phyloP scores from a whole-genome alignment of 1,139 yeast species.

The Magnusiomyces tetraspermus region DNA sequence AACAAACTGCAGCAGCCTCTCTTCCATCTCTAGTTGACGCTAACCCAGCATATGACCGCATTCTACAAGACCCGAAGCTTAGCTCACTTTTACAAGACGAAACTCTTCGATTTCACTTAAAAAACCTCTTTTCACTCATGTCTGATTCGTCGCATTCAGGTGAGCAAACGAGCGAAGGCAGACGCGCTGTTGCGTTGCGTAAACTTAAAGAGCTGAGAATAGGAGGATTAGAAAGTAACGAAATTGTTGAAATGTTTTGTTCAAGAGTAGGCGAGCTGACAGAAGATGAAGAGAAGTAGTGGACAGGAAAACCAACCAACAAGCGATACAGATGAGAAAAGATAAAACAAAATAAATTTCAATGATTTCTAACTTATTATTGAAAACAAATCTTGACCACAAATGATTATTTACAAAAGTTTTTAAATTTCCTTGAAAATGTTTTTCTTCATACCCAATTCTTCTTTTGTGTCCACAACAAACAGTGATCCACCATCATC shows the following conservation, averaged over 20 bases:
- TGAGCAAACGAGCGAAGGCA: conserved; percentile 38
- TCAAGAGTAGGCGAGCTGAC: conserved; percentile 18
- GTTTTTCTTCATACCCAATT: conserved; percentile 10
- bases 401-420: no score
- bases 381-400: no score
- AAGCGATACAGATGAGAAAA: no score
- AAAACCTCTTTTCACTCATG: conserved; percentile 40
- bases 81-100: conserved; percentile 39
- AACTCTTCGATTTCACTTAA: conserved; percentile 45
- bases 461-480: conserved; percentile 29
- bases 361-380: no score
- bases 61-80: conserved; percentile 37
- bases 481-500: conserved; percentile 54
- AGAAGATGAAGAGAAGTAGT: neutral
- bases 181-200: conserved; percentile 49
- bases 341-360: no score
- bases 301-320: no score
- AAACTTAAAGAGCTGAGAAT: conserved; percentile 50
- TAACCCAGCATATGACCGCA: conserved; percentile 15
- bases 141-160: conserved; percentile 40
- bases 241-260: conserved; percentile 53
- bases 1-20: neutral
- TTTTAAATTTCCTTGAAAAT: conserved; percentile 1
- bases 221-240: conserved; percentile 59
- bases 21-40: neutral